Evolutionary conservation across 129 eudicot genomes (phyloP).

Genomic region (Lactuca saligna): DNA sequence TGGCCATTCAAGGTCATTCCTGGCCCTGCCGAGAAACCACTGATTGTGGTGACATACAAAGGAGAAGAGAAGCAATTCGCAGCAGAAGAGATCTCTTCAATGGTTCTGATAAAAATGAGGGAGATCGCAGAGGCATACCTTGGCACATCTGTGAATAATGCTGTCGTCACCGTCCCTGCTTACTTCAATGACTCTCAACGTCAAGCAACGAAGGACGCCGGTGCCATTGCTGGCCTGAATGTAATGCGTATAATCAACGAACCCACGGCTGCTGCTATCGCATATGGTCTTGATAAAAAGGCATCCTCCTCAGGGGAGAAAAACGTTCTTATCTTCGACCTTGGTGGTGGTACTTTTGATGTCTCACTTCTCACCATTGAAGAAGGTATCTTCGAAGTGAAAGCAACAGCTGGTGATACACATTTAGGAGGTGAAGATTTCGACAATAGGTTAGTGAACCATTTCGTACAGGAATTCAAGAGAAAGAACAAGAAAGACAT

Average conservation of each 20-base stretch:
- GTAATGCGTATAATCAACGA: slow-evolving; percentile 21
- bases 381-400: slow-evolving; percentile 45
- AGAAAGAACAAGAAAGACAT: slow-evolving; percentile 35
- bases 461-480: slow-evolving; percentile 49
- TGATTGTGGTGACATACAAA: slow-evolving; percentile 48
- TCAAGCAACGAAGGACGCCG: neutral
- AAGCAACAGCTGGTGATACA: slow-evolving; percentile 35
- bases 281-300: slow-evolving; percentile 57
- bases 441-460: slow-evolving; percentile 36
- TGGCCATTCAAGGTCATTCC: slow-evolving; percentile 59
- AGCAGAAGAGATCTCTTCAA: neutral
- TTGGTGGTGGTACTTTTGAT: slow-evolving; percentile 32
- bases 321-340: slow-evolving; percentile 32
- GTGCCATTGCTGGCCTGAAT: neutral
- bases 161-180: slow-evolving; percentile 47
- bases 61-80: neutral
- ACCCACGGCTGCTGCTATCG: slow-evolving; percentile 55
- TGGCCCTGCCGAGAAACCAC: slow-evolving; percentile 45
- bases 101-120: slow-evolving; percentile 35
- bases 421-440: neutral
- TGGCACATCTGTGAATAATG: slow-evolving; percentile 37
- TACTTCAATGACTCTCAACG: slow-evolving; percentile 25
- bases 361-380: slow-evolving; percentile 34
- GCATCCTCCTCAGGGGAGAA: slow-evolving; percentile 35
- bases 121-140: slow-evolving; percentile 47